phyloP scores from a whole-genome alignment of 352 stramenopile species.

The Phytophthora capsici region DNA sequence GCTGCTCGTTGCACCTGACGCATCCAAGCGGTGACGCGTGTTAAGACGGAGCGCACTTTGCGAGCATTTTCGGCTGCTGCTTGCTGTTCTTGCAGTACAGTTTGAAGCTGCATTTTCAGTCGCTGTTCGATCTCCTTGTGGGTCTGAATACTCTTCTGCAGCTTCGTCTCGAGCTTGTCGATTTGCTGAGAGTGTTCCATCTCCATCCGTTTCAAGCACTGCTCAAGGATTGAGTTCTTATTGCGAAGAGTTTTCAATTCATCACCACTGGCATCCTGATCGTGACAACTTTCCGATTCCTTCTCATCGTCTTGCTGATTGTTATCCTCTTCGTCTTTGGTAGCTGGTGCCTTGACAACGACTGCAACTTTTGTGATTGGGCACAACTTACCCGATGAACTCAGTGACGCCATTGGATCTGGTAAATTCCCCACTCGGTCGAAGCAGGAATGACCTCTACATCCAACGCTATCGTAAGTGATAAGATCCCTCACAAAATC shows the following conservation, averaged over 20 bases:
- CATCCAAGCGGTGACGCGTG: conserved; percentile 28
- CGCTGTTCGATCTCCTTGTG: conserved; percentile 29
- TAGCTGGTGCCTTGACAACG: not conserved
- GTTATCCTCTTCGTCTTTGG: conserved; percentile 5
- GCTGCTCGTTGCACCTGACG: conserved; percentile 30
- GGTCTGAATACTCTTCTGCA: conserved; percentile 17
- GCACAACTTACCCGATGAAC: conserved; percentile 2
- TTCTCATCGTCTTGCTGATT: conserved; percentile 31
- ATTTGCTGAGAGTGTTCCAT: conserved; percentile 19
- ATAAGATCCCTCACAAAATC: conserved; percentile 26
- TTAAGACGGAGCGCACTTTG: conserved; percentile 30
- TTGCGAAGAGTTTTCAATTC: conserved; percentile 18
- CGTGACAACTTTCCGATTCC: not conserved
- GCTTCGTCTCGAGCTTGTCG: conserved; percentile 19
- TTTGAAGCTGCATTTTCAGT: conserved; percentile 17
- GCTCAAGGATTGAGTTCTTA: conserved; percentile 11
- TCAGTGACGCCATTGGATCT: not conserved
- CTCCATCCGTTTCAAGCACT: conserved; percentile 18
- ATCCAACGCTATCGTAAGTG: conserved; percentile 16
- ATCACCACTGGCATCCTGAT: not conserved
- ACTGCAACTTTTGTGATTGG: not conserved
- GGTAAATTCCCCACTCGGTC: not conserved
- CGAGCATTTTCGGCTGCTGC: conserved; percentile 34
- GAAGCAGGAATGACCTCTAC: conserved; percentile 16
- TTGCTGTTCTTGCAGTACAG: conserved; percentile 26